phyloP scores from a whole-genome alignment of 2,329 filamentous ascomycete genomes.

The Alternaria incomplexa region DNA sequence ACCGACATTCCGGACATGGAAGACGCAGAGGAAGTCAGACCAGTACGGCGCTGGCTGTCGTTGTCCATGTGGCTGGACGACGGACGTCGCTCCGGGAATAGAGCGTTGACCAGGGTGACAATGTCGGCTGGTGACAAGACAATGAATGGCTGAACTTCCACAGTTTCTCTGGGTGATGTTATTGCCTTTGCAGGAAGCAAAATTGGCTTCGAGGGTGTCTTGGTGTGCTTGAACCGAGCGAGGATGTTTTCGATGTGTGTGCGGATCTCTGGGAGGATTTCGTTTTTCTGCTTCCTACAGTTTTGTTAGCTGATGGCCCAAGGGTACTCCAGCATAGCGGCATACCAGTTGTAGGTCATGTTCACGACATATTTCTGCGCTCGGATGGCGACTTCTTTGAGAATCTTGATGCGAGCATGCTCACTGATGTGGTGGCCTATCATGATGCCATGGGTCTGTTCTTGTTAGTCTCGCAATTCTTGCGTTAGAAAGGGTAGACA shows the following conservation, averaged over 20 bases:
- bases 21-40: slow-evolving; percentile 55
- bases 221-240: slow-evolving; percentile 61
- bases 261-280: slow-evolving; percentile 67
- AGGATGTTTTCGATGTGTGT: slow-evolving; percentile 75
- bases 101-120: slow-evolving; percentile 77
- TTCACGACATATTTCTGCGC: slow-evolving; percentile 81
- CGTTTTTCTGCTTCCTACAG: slow-evolving; percentile 60
- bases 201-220: slow-evolving; percentile 59
- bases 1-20: slow-evolving; percentile 57
- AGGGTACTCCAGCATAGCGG: slow-evolving; percentile 11
- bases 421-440: slow-evolving; percentile 91
- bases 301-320: slow-evolving; percentile 26
- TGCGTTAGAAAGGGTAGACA: slow-evolving; percentile 14
- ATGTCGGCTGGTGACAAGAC: slow-evolving; percentile 82
- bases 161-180: slow-evolving; percentile 75
- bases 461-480: slow-evolving; percentile 40
- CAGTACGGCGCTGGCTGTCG: slow-evolving; percentile 53
- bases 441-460: slow-evolving; percentile 67
- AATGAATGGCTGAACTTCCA: slow-evolving; percentile 78
- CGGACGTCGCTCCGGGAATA: slow-evolving; percentile 78
- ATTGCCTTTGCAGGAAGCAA: slow-evolving; percentile 74
- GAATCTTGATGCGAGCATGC: slow-evolving; percentile 79
- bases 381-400: slow-evolving; percentile 77
- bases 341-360: slow-evolving; percentile 72
- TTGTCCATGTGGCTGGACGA: slow-evolving; percentile 60